Percentiles rank a stretch among this genome's conserved stretches.
These are phyloP conservation scores for Epichloe coenophiala DNA, from an alignment of 2,329 filamentous ascomycete species.

Conservation along the genomic window DNA sequence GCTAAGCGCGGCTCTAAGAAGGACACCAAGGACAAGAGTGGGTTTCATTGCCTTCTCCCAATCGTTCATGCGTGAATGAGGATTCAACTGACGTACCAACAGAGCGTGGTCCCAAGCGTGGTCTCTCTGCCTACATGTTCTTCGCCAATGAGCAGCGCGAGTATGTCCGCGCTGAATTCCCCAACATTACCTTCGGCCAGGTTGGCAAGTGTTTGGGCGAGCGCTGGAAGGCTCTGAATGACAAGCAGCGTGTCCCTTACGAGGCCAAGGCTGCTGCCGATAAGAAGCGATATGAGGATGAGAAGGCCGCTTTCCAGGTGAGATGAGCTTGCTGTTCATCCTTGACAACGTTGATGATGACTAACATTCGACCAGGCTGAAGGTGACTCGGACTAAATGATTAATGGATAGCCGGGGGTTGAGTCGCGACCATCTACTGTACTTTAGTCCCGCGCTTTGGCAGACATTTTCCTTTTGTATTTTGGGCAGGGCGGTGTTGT, in stretches of 20 bases:
- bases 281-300: slow-evolving; percentile 98
- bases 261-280: slow-evolving; percentile 93
- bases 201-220: slow-evolving; percentile 97
- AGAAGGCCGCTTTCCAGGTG: slow-evolving; percentile 91
- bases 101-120: slow-evolving; percentile 73
- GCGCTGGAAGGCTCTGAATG: slow-evolving; percentile 93
- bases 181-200: slow-evolving; percentile 94
- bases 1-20: slow-evolving; percentile 40
- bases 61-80: neutral
- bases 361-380: slow-evolving; percentile 31
- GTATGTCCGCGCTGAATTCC: slow-evolving; percentile 96
- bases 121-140: slow-evolving; percentile 99
- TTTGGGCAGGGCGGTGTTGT: slow-evolving; percentile 28
- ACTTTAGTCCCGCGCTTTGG: slow-evolving; percentile 7
- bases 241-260: slow-evolving; percentile 86
- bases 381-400: slow-evolving; percentile 34
- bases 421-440: slow-evolving; percentile 5
- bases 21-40: slow-evolving; percentile 47
- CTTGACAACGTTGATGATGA: neutral
- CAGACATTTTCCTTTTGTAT: slow-evolving; percentile 20
- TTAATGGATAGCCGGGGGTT: slow-evolving; percentile 2
- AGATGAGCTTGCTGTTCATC: slow-evolving; percentile 20
- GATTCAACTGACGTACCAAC: slow-evolving; percentile 22
- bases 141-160: slow-evolving; percentile 99
- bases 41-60: slow-evolving; percentile 12